These are phyloP conservation scores for Pholiota microspora DNA, from an alignment of 768 basidiomycete species.

Conservation along the genomic window DNA sequence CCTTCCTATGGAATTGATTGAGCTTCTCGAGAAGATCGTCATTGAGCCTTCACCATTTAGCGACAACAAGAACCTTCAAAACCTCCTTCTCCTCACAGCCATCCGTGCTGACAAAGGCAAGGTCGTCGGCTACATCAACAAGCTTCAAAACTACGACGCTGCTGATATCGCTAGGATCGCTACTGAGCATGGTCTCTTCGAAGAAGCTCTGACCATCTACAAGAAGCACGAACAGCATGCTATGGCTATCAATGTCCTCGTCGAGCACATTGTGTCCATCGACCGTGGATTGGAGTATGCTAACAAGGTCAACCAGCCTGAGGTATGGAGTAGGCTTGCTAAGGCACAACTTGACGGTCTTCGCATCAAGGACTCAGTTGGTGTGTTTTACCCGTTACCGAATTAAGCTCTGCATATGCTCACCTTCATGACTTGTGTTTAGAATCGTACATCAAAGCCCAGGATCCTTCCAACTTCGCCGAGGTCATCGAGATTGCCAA, in stretches of 20 bases:
- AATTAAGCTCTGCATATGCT: no score
- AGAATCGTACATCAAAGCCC: conserved; percentile 97
- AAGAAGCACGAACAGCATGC: conserved; percentile 96
- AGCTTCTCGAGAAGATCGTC: conserved; percentile 97
- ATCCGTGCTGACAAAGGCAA: conserved; percentile 98
- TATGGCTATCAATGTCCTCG: conserved; percentile 94
- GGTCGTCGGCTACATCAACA: conserved; percentile 97
- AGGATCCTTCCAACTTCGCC: conserved; percentile 89
- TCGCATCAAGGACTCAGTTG: conserved; percentile 96
- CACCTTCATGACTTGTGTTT: no score
- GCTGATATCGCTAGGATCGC: conserved; percentile 96
- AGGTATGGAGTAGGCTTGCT: conserved; percentile 96
- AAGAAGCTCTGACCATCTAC: conserved; percentile 96
- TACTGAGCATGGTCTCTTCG: conserved; percentile 91
- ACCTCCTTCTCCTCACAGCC: conserved; percentile 90
- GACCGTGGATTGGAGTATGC: conserved; percentile 97
- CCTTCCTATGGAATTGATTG: conserved; percentile 95
- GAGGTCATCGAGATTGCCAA: conserved; percentile 97
- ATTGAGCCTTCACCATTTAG: conserved; percentile 96
- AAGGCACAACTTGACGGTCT: conserved; percentile 98
- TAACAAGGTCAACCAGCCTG: conserved; percentile 92
- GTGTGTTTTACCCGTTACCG: conserved; percentile 36
- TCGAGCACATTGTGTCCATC: conserved; percentile 97
- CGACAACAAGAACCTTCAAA: conserved; percentile 96
- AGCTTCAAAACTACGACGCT: conserved; percentile 92